Conservation (phyloP, 106 monocot species). For the Apostasia ramifera region DNA sequence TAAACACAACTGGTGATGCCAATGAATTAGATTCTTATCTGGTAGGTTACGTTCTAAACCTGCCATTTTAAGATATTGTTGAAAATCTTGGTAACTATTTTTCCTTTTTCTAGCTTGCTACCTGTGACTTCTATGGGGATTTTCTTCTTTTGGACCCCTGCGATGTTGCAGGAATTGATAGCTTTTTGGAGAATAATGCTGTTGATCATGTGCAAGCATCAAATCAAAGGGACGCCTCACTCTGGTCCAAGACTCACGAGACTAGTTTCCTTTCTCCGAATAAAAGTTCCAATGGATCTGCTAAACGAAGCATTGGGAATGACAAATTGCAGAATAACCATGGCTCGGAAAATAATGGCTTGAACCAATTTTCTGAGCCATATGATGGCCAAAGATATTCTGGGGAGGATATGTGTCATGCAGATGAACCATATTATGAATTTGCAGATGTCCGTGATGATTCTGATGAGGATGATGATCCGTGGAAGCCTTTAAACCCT, state of each 20-base stretch:
- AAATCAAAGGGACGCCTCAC: constrained; percentile 23
- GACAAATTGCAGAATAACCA: constrained; percentile 17
- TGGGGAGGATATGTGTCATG: constrained; percentile 25
- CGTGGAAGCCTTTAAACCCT: constrained; percentile 95
- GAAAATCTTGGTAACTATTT: neutral
- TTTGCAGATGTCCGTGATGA: constrained; percentile 32
- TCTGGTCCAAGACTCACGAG: constrained; percentile 31
- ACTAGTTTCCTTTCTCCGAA: constrained; percentile 36
- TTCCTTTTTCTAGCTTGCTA: constrained; percentile 58
- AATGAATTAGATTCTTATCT: constrained; percentile 80
- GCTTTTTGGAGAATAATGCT: constrained; percentile 36
- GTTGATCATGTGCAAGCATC: constrained; percentile 22
- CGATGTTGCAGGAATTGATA: constrained; percentile 62
- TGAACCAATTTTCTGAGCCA: constrained; percentile 20
- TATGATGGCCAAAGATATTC: constrained; percentile 15
- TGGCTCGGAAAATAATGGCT: constrained; percentile 12
- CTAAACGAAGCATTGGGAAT: constrained; percentile 30
- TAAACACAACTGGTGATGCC: constrained; percentile 47
- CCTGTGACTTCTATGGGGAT: constrained; percentile 78
- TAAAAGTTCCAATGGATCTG: constrained; percentile 37
- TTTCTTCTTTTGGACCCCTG: constrained; percentile 90
- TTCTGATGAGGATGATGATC: constrained; percentile 66
- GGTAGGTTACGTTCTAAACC: constrained; percentile 33
- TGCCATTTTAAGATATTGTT: constrained; percentile 7
- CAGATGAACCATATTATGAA: constrained; percentile 28